Base-by-base conservation (phyloP, 306 rosid species). In the Vicia faba region DNA sequence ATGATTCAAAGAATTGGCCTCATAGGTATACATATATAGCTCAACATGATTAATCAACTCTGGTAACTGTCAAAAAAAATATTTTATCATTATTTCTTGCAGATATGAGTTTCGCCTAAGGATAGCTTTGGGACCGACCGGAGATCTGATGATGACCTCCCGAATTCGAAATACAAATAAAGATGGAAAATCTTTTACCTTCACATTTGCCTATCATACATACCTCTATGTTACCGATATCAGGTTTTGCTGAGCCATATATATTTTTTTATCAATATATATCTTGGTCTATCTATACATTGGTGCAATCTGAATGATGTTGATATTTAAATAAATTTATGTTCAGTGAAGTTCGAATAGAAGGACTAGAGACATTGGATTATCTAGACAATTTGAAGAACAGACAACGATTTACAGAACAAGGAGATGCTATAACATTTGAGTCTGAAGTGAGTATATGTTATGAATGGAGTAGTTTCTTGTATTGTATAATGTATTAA, bases 281-380 rank as follows among this genome's bases (percentile, higher is more conserved):
- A 6, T 58, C 58, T 31, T 31, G 36, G 36, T 31, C 8, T 31
- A 31, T 31, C 36, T 31, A 31, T 31, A 31, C 8, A 25, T 25
- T 25, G 28, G 3, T 25, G 28, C 28, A 0, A 25, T 25, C 28
- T 25, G 3, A 25, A 25, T 2, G 28, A 25, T n/a, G n/a, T n/a
- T n/a, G n/a, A n/a, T n/a, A n/a, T n/a, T n/a, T n/a, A n/a, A n/a
- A n/a, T n/a, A n/a, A n/a, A n/a, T n/a, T n/a, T n/a, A 43, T 60
- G 48, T 81, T 28, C 65, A 88, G 96, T 68, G 97, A 88, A 78
- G 97, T 91, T 66, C 86, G 92, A 13, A 75, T 91, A 57, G 97
- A 88, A 82, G 92, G 97, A 68, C 56, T 88, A 44, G 97, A 91
- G 84, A 91, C 96, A 56, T 69, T 79, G 60, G 92, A 91, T 81